Evolutionary conservation across 345 rosid genomes (phyloP).

Genomic region (Populus simonii): DNA sequence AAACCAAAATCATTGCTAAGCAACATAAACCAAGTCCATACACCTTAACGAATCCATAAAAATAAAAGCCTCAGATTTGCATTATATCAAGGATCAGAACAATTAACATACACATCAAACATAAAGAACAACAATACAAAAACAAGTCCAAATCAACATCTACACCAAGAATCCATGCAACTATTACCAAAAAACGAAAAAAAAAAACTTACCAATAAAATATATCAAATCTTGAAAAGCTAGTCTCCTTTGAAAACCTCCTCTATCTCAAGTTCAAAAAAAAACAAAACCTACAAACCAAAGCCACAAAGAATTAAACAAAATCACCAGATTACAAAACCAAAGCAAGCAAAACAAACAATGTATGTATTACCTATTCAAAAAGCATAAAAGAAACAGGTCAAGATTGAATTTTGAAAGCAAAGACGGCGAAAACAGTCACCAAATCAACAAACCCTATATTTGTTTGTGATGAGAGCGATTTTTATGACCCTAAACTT

Average conservation of each 20-base stretch:
- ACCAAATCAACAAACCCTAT: background rate
- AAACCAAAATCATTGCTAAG: too few species aligned
- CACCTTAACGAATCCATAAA: background rate
- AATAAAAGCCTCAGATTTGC: background rate
- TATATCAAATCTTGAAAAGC: conserved; percentile 3
- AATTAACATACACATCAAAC: too few species aligned
- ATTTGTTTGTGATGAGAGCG: background rate
- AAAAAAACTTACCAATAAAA: background rate
- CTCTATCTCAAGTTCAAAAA: background rate
- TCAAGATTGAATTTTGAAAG: background rate
- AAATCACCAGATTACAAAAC: background rate
- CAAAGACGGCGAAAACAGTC: background rate
- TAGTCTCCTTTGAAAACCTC: background rate
- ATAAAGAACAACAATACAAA: too few species aligned
- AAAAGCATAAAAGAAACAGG: background rate
- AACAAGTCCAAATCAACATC: too few species aligned
- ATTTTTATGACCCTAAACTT: background rate
- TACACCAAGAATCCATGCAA: background rate
- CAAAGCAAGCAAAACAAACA: background rate
- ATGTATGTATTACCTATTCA: background rate
- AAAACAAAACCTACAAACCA: background rate
- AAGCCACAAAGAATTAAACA: background rate
- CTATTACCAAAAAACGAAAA: background rate
- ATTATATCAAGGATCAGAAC: too few species aligned
- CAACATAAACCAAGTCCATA: background rate